Evolutionary conservation across 805 yeast species (phyloP).

Genomic region (Candida chauliodis): DNA sequence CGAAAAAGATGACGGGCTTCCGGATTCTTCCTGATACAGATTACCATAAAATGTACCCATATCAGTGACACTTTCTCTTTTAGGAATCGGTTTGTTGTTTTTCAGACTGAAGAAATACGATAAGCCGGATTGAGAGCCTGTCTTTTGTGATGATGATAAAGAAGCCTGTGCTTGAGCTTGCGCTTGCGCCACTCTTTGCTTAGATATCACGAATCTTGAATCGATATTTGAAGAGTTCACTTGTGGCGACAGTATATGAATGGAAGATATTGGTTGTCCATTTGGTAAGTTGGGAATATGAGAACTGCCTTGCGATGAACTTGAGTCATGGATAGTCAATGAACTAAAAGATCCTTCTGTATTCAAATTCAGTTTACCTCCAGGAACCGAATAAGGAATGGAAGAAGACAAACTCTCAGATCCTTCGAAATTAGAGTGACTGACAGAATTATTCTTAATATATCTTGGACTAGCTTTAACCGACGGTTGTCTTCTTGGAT

Average conservation of each 20-base stretch:
- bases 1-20: constrained; percentile 32
- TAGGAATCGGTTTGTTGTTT: constrained; percentile 27
- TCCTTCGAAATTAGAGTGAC: constrained; percentile 38
- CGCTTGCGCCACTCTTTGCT: constrained; percentile 62
- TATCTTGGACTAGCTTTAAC: constrained; percentile 36
- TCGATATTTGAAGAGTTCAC: constrained; percentile 64
- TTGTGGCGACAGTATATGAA: constrained; percentile 67
- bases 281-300: constrained; percentile 51
- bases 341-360: constrained; percentile 9
- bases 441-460: constrained; percentile 35
- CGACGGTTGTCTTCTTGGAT: background rate
- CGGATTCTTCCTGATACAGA: constrained; percentile 25
- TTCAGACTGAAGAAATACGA: constrained; percentile 48
- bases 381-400: constrained; percentile 73
- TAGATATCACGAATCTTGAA: constrained; percentile 79
- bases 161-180: constrained; percentile 35
- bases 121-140: constrained; percentile 41
- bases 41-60: constrained; percentile 41
- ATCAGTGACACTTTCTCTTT: constrained; percentile 37
- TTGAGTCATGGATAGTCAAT: constrained; percentile 4
- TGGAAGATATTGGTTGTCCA: constrained; percentile 58
- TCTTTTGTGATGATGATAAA: constrained; percentile 30
- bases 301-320: constrained; percentile 10
- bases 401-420: constrained; percentile 50
- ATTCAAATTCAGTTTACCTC: constrained; percentile 38